Conservation (phyloP, 2,329 filamentous ascomycete species). For the Penicillium sp. region DNA sequence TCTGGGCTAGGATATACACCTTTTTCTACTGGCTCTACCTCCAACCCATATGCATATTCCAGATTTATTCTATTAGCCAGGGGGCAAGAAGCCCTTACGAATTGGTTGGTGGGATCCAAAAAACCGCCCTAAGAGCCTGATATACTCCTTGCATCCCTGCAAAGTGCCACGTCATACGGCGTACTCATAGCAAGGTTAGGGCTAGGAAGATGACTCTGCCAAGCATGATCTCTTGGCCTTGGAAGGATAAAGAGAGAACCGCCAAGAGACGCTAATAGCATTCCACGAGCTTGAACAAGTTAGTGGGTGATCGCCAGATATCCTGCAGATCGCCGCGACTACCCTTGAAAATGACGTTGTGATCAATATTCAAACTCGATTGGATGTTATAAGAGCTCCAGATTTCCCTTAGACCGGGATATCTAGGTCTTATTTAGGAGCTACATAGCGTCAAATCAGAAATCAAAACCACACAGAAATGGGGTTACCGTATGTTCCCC, state of each 20-base stretch:
- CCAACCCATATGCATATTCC: background rate
- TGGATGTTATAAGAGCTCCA: background rate
- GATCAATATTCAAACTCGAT: background rate
- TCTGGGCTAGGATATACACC: too few species aligned
- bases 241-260: background rate
- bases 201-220: background rate
- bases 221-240: background rate
- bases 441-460: background rate
- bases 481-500: background rate
- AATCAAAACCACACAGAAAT: background rate
- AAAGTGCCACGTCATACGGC: background rate
- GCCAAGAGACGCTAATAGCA: background rate
- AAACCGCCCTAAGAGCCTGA: background rate
- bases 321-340: background rate
- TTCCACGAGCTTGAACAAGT: background rate
- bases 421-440: background rate
- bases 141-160: background rate
- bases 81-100: background rate
- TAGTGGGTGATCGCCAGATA: background rate
- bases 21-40: background rate
- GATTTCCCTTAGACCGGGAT: background rate
- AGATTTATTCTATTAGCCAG: background rate
- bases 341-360: background rate
- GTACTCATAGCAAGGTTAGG: background rate
- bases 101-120: background rate